phyloP scores from a whole-genome alignment of 1,139 yeast genomes.

The Yamadazyma aaseri region DNA sequence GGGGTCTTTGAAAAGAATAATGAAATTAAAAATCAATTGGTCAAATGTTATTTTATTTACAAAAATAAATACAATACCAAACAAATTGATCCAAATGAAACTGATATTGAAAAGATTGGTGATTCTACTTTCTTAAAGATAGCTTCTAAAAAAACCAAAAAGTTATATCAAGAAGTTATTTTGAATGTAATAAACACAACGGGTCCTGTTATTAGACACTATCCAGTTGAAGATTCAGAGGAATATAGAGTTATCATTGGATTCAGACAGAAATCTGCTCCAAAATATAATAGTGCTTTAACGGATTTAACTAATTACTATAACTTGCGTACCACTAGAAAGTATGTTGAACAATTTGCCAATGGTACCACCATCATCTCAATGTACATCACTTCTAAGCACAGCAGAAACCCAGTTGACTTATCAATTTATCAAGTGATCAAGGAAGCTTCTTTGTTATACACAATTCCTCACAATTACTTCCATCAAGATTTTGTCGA shows the following conservation, averaged over 20 bases:
- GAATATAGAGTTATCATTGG: conserved; percentile 85
- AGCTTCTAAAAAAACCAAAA: conserved; percentile 77
- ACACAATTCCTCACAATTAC: conserved; percentile 85
- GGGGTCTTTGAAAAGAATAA: conserved; percentile 40
- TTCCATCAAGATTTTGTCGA: conserved; percentile 74
- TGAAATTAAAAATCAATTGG: conserved; percentile 45
- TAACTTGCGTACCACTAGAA: conserved; percentile 80
- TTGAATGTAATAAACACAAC: conserved; percentile 68
- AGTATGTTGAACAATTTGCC: conserved; percentile 91
- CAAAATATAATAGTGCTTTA: conserved; percentile 85
- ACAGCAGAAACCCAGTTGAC: conserved; percentile 48
- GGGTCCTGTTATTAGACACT: conserved; percentile 92
- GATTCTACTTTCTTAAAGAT: conserved; percentile 79
- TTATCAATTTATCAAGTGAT: conserved; percentile 86
- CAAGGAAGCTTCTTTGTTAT: conserved; percentile 90
- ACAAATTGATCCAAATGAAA: conserved; percentile 15
- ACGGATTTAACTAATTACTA: conserved; percentile 88
- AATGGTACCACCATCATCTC: conserved; percentile 87
- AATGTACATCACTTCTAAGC: conserved; percentile 69
- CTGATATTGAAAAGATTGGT: conserved; percentile 58
- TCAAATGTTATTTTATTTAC: conserved; percentile 85
- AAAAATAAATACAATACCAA: conserved; percentile 57
- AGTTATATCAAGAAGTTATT: conserved; percentile 71
- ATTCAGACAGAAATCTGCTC: conserved; percentile 78
- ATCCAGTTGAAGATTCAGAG: conserved; percentile 78